phyloP scores from a whole-genome alignment of 179 eudicot species.

The Beta lomatogona region DNA sequence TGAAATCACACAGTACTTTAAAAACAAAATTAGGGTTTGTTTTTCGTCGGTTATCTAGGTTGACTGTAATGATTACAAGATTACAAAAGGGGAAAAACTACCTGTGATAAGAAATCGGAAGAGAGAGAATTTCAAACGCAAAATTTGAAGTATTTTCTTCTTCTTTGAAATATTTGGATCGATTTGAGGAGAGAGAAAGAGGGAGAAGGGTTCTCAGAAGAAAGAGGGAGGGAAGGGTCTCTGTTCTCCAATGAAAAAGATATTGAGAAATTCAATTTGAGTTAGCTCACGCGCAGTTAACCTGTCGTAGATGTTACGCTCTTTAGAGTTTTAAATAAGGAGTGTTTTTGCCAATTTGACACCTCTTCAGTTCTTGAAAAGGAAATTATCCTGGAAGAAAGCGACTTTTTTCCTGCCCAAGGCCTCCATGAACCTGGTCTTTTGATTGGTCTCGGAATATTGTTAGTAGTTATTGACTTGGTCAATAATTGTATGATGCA shows the following conservation, averaged over 20 bases:
- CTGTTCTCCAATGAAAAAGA: not conserved
- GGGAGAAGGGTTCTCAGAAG: not conserved
- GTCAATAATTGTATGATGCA: too few relatives aligned
- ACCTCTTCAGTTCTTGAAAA: too few relatives aligned
- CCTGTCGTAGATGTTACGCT: not conserved
- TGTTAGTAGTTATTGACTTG: too few relatives aligned
- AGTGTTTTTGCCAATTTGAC: not conserved
- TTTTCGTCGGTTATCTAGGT: not conserved
- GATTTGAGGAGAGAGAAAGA: constrained; percentile 21
- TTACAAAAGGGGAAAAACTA: not conserved
- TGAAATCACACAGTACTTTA: not conserved
- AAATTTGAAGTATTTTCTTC: constrained; percentile 3
- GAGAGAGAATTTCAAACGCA: not conserved
- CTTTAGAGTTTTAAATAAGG: not conserved
- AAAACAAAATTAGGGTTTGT: constrained; percentile 22
- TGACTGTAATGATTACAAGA: not conserved
- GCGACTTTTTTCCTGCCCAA: too few relatives aligned
- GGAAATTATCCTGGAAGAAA: too few relatives aligned
- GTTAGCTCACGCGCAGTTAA: not conserved
- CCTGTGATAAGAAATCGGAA: constrained; percentile 1
- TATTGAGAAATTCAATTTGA: not conserved
- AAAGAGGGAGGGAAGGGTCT: not conserved
- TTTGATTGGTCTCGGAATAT: too few relatives aligned
- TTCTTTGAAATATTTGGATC: constrained; percentile 19
- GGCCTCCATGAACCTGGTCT: too few relatives aligned